Evolutionary conservation across 495 filamentous ascomycete genomes (phyloP), one percentile per base, ranked within the genome.

Genomic region (Bryoglossum gracile): DNA sequence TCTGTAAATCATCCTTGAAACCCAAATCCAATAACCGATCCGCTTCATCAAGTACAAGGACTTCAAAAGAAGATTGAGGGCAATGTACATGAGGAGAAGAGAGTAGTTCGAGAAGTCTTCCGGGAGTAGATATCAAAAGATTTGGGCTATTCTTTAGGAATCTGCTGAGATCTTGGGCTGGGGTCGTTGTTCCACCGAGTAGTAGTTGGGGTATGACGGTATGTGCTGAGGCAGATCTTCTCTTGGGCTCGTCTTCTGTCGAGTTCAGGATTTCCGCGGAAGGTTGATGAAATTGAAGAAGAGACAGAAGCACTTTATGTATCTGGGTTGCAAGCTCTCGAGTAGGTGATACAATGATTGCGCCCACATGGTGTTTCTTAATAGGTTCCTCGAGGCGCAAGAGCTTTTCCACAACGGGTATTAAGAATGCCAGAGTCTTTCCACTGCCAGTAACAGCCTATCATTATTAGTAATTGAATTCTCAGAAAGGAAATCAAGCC

Each of bases 1-100:
- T 84, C 43, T 88, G 86, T 3, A 98, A 68, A 53, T 92, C 86
- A 6, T 91, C 81, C 59, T 89, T 89, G 69, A 98, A 97, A 8
- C 94, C 94, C n/a, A 96, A 72, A 65, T 98, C 94, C 6, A 98
- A 69, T 19, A 98, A 68, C 45, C 94, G 70, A 61, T 98, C 92
- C 34, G 92, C 92, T 66, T 98, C 92, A 59, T 98, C 92, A 43
- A 98, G 72, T 38, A 98, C 84, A 10, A 98, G 75, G 48, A 86
- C 80, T 58, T 96, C 89, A 56, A 95, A 95, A 0, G 84, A 85
- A 22, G 89, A 89, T 43, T 88, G 81, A 0, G 91, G 82, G 51
- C 84, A 87, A 60, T 94, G 86, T 3, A 97, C 90, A 64, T 94
- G 86, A 6, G 81, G 86, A n/a, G 88, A 94, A 4, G 85, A 84